Percentiles rank a stretch among this genome's conserved stretches.
Conservation (phyloP, 257 asterid genomes). For the Verbascum thapsus region DNA sequence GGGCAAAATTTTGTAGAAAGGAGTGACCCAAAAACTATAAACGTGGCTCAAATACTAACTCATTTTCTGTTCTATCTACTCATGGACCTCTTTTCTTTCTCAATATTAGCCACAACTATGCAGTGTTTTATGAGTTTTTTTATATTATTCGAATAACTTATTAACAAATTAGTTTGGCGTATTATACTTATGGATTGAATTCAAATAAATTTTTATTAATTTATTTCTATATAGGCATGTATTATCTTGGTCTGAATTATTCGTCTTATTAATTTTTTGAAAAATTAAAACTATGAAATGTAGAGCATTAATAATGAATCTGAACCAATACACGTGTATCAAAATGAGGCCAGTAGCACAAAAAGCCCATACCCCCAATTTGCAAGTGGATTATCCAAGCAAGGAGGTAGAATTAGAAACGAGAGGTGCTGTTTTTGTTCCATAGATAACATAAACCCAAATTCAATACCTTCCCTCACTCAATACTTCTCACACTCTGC, state of each 20-base stretch:
- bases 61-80: conserved; percentile 26
- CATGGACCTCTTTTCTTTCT: background rate
- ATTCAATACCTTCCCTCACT: too few species aligned
- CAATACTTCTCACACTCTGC: too few species aligned
- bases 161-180: too few species aligned
- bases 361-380: conserved; percentile 27
- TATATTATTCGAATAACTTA: too few species aligned
- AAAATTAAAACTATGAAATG: background rate
- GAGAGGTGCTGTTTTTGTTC: conserved; percentile 35
- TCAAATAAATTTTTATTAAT: too few species aligned
- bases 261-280: background rate
- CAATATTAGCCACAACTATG: conserved; percentile 15
- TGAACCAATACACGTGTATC: too few species aligned
- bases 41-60: conserved; percentile 38
- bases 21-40: conserved; percentile 29
- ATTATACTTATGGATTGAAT: too few species aligned
- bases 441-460: conserved; percentile 30
- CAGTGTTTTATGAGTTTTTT: background rate
- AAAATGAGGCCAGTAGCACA: conserved; percentile 25
- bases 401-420: too few species aligned
- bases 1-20: conserved; percentile 17
- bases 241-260: too few species aligned
- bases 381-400: conserved; percentile 18
- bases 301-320: too few species aligned
- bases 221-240: too few species aligned